phyloP scores from a whole-genome alignment of 2,329 filamentous ascomycete species.

The Colletotrichum tropicale region DNA sequence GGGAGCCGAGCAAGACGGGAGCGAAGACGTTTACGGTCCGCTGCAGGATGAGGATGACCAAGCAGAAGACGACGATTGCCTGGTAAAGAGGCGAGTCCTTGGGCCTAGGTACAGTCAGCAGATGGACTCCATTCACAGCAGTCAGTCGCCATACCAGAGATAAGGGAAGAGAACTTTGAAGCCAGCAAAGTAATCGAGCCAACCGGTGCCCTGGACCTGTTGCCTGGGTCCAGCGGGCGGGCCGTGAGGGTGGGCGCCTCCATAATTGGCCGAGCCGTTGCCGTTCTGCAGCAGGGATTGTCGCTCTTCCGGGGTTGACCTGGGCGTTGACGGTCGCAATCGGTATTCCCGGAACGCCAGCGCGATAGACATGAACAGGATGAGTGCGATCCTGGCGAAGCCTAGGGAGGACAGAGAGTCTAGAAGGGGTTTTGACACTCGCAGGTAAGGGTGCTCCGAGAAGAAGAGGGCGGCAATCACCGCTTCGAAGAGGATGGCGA shows the following conservation, averaged over 20 bases:
- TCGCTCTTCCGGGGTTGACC: conserved; percentile 36
- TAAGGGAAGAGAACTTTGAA: conserved; percentile 50
- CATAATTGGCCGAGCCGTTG: conserved; percentile 33
- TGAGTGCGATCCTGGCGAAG: conserved; percentile 32
- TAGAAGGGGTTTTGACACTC: conserved; percentile 31
- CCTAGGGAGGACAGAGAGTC: conserved; percentile 33
- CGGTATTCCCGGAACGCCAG: conserved; percentile 35
- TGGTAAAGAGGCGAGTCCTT: conserved; percentile 45
- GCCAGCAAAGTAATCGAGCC: conserved; percentile 51
- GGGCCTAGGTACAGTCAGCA: conserved; percentile 36
- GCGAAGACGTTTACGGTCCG: conserved; percentile 48
- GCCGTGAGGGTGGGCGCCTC: conserved; percentile 18
- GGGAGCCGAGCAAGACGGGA: conserved; percentile 43
- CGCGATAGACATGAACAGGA: conserved; percentile 37
- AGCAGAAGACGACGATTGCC: conserved; percentile 41
- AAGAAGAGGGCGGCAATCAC: conserved; percentile 39
- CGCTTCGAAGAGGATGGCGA: conserved; percentile 36
- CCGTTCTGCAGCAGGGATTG: conserved; percentile 45
- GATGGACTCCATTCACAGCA: neutral
- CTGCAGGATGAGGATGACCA: conserved; percentile 44
- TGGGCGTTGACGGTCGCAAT: conserved; percentile 27
- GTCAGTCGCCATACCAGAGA: conserved; percentile 37
- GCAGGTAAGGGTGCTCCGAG: conserved; percentile 31
- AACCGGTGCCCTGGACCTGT: conserved; percentile 39
- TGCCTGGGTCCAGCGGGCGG: conserved; percentile 22